phyloP scores from a whole-genome alignment of 495 filamentous ascomycete species.

The Aspergillus bertholletiae region DNA sequence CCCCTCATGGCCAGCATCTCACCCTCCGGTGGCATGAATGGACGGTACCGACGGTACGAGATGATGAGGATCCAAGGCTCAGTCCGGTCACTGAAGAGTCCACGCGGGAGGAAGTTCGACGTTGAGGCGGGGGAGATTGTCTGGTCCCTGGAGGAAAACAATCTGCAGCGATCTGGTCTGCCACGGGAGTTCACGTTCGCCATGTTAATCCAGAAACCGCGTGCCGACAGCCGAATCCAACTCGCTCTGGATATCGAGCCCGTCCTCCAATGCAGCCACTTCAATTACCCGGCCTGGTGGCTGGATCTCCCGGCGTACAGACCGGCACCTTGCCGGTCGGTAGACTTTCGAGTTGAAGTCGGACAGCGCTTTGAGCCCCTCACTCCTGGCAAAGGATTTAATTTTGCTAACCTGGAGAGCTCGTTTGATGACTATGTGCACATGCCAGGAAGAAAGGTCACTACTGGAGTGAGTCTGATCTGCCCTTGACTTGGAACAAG shows the following conservation, averaged over 20 bases:
- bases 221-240: constrained; percentile 22
- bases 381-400: constrained; percentile 28
- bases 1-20: constrained; percentile 43
- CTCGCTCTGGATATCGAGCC: constrained; percentile 39
- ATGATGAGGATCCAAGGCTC: constrained; percentile 56
- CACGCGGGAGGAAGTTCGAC: constrained; percentile 30
- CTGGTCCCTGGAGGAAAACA: constrained; percentile 53
- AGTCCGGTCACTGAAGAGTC: constrained; percentile 35
- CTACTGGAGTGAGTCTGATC: constrained; percentile 23
- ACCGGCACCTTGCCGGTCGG: constrained; percentile 20
- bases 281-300: constrained; percentile 32
- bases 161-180: constrained; percentile 45
- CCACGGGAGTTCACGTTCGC: constrained; percentile 56
- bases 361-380: constrained; percentile 39
- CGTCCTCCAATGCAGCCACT: constrained; percentile 30
- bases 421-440: constrained; percentile 41
- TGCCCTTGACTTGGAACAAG: neutral
- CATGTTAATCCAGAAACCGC: constrained; percentile 44
- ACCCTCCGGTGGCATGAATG: constrained; percentile 36
- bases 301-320: constrained; percentile 26
- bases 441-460: constrained; percentile 36
- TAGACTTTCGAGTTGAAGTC: constrained; percentile 33
- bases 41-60: constrained; percentile 42
- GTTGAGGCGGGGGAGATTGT: constrained; percentile 44
- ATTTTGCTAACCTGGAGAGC: constrained; percentile 36